Base-by-base conservation (phyloP, 129 eudicot species). In the Tanacetum coccineum region DNA sequence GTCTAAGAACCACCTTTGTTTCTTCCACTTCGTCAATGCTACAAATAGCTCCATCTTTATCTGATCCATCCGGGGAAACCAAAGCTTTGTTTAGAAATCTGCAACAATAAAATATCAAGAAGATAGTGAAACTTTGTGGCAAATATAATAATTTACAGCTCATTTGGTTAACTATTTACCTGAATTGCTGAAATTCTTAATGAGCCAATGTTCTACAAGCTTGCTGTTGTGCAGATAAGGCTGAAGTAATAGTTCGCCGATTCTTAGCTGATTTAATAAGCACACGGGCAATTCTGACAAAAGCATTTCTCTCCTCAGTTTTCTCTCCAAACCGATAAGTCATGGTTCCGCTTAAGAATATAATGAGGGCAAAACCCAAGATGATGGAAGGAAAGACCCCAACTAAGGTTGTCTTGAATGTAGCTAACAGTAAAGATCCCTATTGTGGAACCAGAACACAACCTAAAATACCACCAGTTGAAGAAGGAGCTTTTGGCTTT, bases 401-500 rank as follows among this genome's bases (percentile, higher is more conserved):
- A 90, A 70, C 83, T 81, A 62, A 83, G 48, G 51, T 82, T 84
- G 12, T 90, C 95, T 73, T 87, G 89, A 44, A 90, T 68, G 73
- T 87, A 90, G 51, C 67, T 79, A 20, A 90, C 48, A 67, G 74
- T 63, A 28, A 78, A 19, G 26, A 81, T 50, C 5, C 82, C 70
- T 0, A 53, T 40, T 13, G 84, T 48, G 2, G 91, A 75, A 30
- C 95, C 95, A 2, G 71, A 60, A 66, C 77, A 70, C 21, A 79
- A 4, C 30, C 89, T 80, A 65, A 82, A 78, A 57, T 78, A 82
- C 84, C 89, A 87, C 95, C 95, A 87, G 62, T 87, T 90, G 75
- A 90, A 90, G 66, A 87, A 90, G 3, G 95, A 84, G 57, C 87
- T 79, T 65, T 82, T 80, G 72, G 85, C 78, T 76, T 56, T 68